Evolutionary conservation across 208 protist genomes (phyloP), one percentile per base, ranked within the genome.

Genomic region (Angomonas ambiguus): DNA sequence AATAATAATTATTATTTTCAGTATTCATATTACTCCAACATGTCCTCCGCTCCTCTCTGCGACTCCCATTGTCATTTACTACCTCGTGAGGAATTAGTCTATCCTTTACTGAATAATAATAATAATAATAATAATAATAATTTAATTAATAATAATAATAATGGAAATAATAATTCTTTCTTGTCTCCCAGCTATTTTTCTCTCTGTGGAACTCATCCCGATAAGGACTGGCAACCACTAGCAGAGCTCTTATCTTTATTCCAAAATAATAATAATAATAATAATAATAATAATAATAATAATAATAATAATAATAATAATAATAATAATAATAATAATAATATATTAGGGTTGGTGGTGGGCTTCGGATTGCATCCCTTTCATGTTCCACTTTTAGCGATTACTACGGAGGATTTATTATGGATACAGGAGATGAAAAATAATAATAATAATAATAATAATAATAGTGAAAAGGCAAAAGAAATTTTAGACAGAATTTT

Each of bases 181-280:
- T n/a, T n/a, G n/a, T n/a, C n/a, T n/a, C n/a, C n/a, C 18, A 56
- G 8, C n/a, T 16, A 8, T 16, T 56, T 25, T 56, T 25, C n/a
- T 56, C n/a, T 25, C 49, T 94, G 85, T 67, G 88, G 88, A 35
- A 92, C 85, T 2, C 85, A 94, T 55, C 85, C 88, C 10, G 33
- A 70, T 35, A 69, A 87, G 1, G 88, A 94, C 63, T 94, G 88
- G 86, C 53, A 77, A 2, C 8, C 66, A 5, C 48, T 84, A 20
- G 69, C 63, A 4, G 41, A 18, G 0, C 20, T 49, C 0, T 2
- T 65, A 2, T 27, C 41, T 22, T 34, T 10, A 13, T 32, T 31
- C 16, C 8, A 45, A n/a, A 45, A 45, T 45, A 8, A 45, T 45
- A 45, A 45, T 45, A 16, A 45, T n/a, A 45, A 45, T 45, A 45